Evolutionary conservation across 345 rosid species (phyloP), one percentile per base, ranked within the genome.

Genomic region (Camelina sativa): DNA sequence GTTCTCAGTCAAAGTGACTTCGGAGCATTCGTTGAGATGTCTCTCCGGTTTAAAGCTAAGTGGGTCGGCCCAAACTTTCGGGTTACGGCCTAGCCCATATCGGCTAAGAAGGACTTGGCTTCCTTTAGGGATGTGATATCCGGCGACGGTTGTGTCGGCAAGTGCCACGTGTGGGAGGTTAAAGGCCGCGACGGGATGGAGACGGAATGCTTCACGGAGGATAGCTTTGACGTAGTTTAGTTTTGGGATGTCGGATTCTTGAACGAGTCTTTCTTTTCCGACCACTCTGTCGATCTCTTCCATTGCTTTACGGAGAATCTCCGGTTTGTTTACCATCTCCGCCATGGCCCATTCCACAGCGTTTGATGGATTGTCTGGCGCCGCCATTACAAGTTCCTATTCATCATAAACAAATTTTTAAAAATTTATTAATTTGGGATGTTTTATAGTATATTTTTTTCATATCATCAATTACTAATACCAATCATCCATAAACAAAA

Each of bases 101-200:
- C 82, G 80, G 15, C 79, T 75, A 0, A 80, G 58, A 17, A 80
- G 72, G n/a, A 80, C 82, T 60, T 75, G 80, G 28, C 80, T 80
- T 65, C 82, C 82, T 69, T 75, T 71, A 10, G 82, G 82, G 38
- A 80, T 80, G 65, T 64, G 76, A 13, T 80, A 80, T 4, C 82
- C 82, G 8, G 80, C 82, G 28, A 80, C 80, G 17, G 80, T 80
- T 66, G 80, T 66, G 65, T 80, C 82, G 20, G 73, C 59, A 58
- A 80, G 76, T 62, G 82, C 73, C 53, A 75, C 82, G 65, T 80
- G 82, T 19, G 82, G 82, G 60, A 80, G 76, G 73, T 80, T 80
- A 62, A 80, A 80, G 65, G 80, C 76, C 11, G 82, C 82, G 9
- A 80, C 76, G 19, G 82, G 82, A 34, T 80, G 82, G 15, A 80